Conservation (phyloP, 805 yeast genomes). For the Candida rishiriensis region DNA sequence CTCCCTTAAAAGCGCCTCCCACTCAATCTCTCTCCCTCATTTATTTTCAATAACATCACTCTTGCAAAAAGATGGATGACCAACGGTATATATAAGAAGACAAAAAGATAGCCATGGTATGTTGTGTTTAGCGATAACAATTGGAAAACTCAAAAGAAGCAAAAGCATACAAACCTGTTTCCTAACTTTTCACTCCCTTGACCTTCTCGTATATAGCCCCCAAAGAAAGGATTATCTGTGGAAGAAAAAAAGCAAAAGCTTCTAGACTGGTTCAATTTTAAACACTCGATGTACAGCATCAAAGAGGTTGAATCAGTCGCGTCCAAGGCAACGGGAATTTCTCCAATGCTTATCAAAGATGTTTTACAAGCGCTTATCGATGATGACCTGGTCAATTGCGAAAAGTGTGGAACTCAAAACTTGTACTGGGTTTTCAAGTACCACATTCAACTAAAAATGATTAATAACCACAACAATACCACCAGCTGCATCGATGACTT, state of each 20-base stretch:
- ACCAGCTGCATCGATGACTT: neutral
- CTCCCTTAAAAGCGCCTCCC: no score
- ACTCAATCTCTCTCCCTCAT: neutral
- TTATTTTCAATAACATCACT: neutral
- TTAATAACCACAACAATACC: constrained; percentile 8
- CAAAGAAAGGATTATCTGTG: constrained; percentile 23
- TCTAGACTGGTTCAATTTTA: constrained; percentile 35
- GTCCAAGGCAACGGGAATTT: constrained; percentile 43
- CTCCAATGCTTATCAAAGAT: constrained; percentile 53
- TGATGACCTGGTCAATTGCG: constrained; percentile 44
- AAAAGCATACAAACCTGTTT: no score
- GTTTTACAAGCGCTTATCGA: constrained; percentile 42
- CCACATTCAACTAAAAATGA: constrained; percentile 16
- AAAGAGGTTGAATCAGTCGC: constrained; percentile 48
- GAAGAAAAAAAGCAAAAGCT: constrained; percentile 38
- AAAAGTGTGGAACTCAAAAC: constrained; percentile 52
- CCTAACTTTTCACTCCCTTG: no score
- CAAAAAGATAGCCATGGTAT: neutral
- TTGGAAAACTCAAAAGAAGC: no score
- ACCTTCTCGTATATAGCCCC: constrained; percentile 11
- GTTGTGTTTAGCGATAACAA: no score
- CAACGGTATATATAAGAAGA: neutral
- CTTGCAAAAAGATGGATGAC: neutral
- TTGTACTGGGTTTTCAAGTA: constrained; percentile 47
- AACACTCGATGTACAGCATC: constrained; percentile 40